Evolutionary conservation across 257 asterid species (phyloP).

Genomic region (Lycium barbarum): DNA sequence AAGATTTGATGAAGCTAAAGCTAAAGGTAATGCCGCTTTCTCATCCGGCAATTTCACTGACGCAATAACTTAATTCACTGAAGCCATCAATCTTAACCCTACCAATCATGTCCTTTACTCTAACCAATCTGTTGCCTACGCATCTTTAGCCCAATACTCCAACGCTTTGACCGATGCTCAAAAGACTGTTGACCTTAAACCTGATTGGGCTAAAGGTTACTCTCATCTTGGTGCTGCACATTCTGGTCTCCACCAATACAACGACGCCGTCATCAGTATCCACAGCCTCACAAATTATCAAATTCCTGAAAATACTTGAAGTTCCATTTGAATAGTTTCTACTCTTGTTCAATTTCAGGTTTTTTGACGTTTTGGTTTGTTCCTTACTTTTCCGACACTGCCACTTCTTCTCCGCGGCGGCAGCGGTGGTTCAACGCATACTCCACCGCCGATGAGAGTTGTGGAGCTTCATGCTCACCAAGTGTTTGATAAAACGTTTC

Average conservation of each 20-base stretch:
- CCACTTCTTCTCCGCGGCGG: too few relatives aligned
- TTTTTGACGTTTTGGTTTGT: too few relatives aligned
- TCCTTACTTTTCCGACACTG: too few relatives aligned
- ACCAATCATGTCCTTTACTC: conserved; percentile 88
- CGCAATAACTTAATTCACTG: conserved; percentile 78
- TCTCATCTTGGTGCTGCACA: conserved; percentile 95
- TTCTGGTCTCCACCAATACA: conserved; percentile 60
- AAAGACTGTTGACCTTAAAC: conserved; percentile 84
- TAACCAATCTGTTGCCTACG: conserved; percentile 91
- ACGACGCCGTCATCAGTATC: conserved; percentile 77
- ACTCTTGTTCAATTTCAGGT: too few relatives aligned
- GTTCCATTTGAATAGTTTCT: too few relatives aligned
- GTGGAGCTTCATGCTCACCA: too few relatives aligned
- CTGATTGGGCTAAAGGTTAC: conserved; percentile 86
- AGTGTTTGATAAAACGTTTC: too few relatives aligned
- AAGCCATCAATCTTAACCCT: conserved; percentile 70
- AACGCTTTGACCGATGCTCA: conserved; percentile 85
- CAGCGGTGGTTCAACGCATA: too few relatives aligned
- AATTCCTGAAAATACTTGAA: too few relatives aligned
- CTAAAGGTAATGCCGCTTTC: conserved; percentile 92
- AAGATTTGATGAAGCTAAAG: conserved; percentile 96
- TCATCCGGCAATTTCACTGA: conserved; percentile 71
- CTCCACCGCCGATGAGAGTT: too few relatives aligned
- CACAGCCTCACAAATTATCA: too few relatives aligned
- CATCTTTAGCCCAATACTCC: conserved; percentile 65